Base-by-base conservation (phyloP, 306 rosid species). In the Trichosanthes cucumerina region DNA sequence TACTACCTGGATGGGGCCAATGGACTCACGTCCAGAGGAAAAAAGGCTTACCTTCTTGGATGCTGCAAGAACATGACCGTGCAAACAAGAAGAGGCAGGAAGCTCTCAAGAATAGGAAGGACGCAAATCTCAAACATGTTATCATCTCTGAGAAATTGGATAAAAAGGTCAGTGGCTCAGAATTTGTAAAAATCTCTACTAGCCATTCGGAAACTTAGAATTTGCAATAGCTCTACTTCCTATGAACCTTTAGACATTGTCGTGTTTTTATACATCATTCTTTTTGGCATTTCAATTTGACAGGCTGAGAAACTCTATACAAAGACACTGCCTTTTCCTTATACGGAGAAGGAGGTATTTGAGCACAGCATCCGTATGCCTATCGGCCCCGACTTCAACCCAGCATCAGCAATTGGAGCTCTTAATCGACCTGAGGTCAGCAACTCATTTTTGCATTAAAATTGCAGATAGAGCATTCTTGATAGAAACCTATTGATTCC, bases 1-100 rank as follows among this genome's bases (percentile, higher is more conserved):
- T 82, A 56, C 92, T 95, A 57, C 99, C 97, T 70, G 99, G 97
- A 44, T 95, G 99, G 99, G 99, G 99, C 68, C 97, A 95, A 47
- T 95, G 99, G 99, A 91, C 99, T 69, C 63, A 85, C 62, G 49
- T 91, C 76, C 99, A 95, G 88, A 33, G 86, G 66, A 95, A 91
- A 86, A 91, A 88, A 81, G 99, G 99, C 19, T 69, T 84, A 57
- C 97, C 99, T 77, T 84, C 97, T 79, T 85, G 95, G 95, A 88
- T 92, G 91, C 78, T 88, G 70, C 81, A 86, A 82, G 89, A 95
- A 82, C 92, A 92, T 76, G 97, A 92, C 46, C 80, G 66, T 80
- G 95, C 87, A 73, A 83, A 82, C 85, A 88, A 34, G 79, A 92
- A 82, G 85, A 88, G 97, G 90, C 96, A 84, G 81, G 99, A 92